These are phyloP conservation scores for Telopea speciosissima DNA, from an alignment of 177 flowering plant species.

Conservation along the genomic window DNA sequence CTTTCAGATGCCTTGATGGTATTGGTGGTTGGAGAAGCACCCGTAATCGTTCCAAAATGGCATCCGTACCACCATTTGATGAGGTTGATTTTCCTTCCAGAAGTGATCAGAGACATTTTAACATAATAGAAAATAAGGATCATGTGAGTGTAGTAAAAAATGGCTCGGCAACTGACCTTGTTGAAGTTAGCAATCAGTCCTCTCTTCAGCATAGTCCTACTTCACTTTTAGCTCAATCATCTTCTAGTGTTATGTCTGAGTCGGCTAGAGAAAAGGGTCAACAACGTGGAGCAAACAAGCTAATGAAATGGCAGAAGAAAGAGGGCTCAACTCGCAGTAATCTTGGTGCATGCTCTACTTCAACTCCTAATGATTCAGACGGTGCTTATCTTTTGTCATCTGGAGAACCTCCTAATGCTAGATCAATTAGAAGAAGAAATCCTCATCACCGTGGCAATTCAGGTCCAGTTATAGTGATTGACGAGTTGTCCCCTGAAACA, in stretches of 20 bases:
- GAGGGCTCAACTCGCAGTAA: slow-evolving; percentile 22
- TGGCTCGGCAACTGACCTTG: slow-evolving; percentile 7
- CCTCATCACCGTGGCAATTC: slow-evolving; percentile 10
- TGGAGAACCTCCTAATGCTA: slow-evolving; percentile 33
- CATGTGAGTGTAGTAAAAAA: slow-evolving; percentile 2
- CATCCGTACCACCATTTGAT: slow-evolving; percentile 18
- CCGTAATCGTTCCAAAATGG: slow-evolving; percentile 26
- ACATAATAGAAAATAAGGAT: slow-evolving; percentile 14
- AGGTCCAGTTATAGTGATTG: slow-evolving; percentile 43
- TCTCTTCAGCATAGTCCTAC: slow-evolving; percentile 12
- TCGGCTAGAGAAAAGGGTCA: slow-evolving; percentile 13
- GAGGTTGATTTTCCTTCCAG: slow-evolving; percentile 11
- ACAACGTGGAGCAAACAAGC: slow-evolving; percentile 11
- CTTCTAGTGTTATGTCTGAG: slow-evolving; percentile 18
- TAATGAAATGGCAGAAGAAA: slow-evolving; percentile 39
- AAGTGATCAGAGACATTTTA: slow-evolving; percentile 12
- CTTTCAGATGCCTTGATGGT: slow-evolving; percentile 22
- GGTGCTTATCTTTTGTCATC: slow-evolving; percentile 33
- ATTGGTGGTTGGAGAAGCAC: slow-evolving; percentile 56
- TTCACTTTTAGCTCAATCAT: slow-evolving; percentile 13
- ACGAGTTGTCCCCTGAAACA: slow-evolving; percentile 41
- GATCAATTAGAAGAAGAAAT: slow-evolving; percentile 27
- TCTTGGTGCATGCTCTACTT: slow-evolving; percentile 34
- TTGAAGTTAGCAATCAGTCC: slow-evolving; percentile 11
- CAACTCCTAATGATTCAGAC: slow-evolving; percentile 36